Conservation (phyloP, 176 grass and related monocot genomes). For the Avena atlantica region DNA sequence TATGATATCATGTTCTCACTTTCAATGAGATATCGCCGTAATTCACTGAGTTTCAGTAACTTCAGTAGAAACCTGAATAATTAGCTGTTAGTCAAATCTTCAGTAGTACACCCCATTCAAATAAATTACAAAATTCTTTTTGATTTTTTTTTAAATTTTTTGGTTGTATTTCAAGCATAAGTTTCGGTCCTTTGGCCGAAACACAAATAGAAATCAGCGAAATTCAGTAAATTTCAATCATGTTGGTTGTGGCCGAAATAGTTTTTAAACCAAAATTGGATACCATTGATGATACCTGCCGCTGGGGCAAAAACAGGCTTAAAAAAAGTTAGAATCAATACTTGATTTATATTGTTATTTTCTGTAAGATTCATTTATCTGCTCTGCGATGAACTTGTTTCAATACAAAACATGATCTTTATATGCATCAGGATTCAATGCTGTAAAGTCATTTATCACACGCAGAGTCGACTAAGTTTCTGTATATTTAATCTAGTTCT, state of each 20-base stretch:
- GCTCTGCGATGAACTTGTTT: not conserved
- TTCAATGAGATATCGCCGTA: not conserved
- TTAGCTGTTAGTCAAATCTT: not conserved
- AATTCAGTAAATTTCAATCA: not conserved
- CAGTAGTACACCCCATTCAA: not conserved
- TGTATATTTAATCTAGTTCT: conserved; percentile 6
- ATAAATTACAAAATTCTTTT: not conserved
- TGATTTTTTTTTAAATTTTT: not conserved
- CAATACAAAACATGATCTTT: not conserved
- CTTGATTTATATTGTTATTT: not conserved
- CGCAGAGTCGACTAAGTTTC: not conserved
- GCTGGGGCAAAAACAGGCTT: not conserved
- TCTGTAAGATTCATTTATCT: not conserved
- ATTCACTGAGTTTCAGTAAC: not conserved
- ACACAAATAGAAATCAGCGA: not conserved
- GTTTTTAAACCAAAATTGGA: too few relatives aligned
- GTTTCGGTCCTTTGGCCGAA: not conserved
- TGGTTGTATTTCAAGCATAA: not conserved
- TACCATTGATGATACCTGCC: not conserved
- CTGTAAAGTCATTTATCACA: not conserved
- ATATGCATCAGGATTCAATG: not conserved
- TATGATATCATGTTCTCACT: not conserved
- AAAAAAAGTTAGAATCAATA: not conserved
- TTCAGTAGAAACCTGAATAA: not conserved
- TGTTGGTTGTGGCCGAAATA: too few relatives aligned